Base-by-base conservation (phyloP, 2,329 filamentous ascomycete species). In the Phialophora expanda region DNA sequence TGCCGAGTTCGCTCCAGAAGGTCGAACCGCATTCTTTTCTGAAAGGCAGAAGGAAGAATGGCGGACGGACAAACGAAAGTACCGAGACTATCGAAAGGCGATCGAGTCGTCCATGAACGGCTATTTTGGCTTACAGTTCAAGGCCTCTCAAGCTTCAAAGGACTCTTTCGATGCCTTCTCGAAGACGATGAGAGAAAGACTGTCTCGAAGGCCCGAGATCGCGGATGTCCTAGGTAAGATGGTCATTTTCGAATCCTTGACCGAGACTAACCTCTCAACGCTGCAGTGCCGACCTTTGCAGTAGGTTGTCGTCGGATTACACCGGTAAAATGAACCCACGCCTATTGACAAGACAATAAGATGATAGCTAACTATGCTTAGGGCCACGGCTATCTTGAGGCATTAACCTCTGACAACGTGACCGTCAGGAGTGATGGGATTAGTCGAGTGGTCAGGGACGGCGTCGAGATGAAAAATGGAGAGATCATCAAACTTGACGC, bases 31-130 rank as follows among this genome's bases (percentile, higher is more conserved):
- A 8, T n/a, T 61, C 4, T 66, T 60, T 32, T 63, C 66, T 1
- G 60, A 57, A 5, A 54, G 28, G 22, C 63, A 66, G 26, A 61
- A 68, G 48, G 66, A 76, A 59, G 73, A 68, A 20, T 82, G 81
- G 72, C 70, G 69, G 2, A 72, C 78, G 30, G 76, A 83, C 64
- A 78, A 79, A 1, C 75, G 77, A 30, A 75, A 78, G 54, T 78
- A 78, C 62, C 75, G 80, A 22, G 70, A 75, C 53, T 82, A 80
- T 73, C 75, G 81, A 28, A 78, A 81, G 72, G 71, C 74, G 38
- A 78, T 82, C 54, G 79, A 82, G 67, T 75, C 75, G 9, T 77
- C 78, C 62, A 78, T 81, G 62, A 82, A 82, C 70, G 74, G 73
- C 12, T 69, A 78, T 4, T 82, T 82, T 68, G 75, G 72, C 65